These are phyloP conservation scores for Biscogniauxia sp. DNA, from an alignment of 2,329 filamentous ascomycete species.

Conservation along the genomic window DNA sequence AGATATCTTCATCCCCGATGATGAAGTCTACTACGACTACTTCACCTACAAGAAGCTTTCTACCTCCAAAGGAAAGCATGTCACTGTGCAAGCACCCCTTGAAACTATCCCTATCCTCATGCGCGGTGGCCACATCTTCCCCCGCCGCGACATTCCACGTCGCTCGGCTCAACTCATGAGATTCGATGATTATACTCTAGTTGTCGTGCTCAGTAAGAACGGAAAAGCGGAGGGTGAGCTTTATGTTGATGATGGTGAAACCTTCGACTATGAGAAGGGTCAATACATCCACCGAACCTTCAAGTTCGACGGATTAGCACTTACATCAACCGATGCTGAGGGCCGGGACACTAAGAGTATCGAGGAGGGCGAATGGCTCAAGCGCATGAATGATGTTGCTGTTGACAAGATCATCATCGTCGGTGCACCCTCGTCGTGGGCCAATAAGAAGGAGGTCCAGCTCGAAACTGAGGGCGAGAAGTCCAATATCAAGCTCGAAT, in stretches of 20 bases:
- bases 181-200: slow-evolving; percentile 91
- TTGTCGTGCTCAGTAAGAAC: slow-evolving; percentile 67
- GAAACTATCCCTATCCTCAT: slow-evolving; percentile 88
- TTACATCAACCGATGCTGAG: slow-evolving; percentile 70
- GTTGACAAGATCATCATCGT: slow-evolving; percentile 85
- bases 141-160: slow-evolving; percentile 82
- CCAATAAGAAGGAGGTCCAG: slow-evolving; percentile 57
- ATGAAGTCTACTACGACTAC: slow-evolving; percentile 92
- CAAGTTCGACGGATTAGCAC: slow-evolving; percentile 55
- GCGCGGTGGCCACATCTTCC: slow-evolving; percentile 89
- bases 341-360: slow-evolving; percentile 51
- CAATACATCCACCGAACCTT: slow-evolving; percentile 88
- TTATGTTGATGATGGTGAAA: slow-evolving; percentile 92
- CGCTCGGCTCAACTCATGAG: slow-evolving; percentile 86
- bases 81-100: slow-evolving; percentile 73
- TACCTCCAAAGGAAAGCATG: slow-evolving; percentile 65
- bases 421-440: slow-evolving; percentile 73
- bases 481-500: slow-evolving; percentile 61
- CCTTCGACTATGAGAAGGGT: slow-evolving; percentile 81
- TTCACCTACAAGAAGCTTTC: slow-evolving; percentile 77
- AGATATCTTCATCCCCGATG: slow-evolving; percentile 84
- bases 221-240: slow-evolving; percentile 75
- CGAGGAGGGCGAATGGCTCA: slow-evolving; percentile 71
- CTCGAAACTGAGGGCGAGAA: slow-evolving; percentile 53
- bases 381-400: slow-evolving; percentile 72